Base-by-base conservation (phyloP, 2,329 filamentous ascomycete genomes). In the Paraconiothyrium brasiliense region DNA sequence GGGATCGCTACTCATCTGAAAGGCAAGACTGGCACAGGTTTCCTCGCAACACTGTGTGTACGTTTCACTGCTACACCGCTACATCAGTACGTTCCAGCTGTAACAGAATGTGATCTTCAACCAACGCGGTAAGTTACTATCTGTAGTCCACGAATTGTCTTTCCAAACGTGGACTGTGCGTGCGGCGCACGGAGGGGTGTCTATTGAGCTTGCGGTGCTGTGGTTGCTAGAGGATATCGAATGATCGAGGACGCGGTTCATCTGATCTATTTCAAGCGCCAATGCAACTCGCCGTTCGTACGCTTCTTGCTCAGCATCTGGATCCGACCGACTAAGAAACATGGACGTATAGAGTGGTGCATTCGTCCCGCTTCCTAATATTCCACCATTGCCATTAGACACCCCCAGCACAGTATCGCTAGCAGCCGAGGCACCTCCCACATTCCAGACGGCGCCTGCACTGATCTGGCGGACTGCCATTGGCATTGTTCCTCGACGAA, bases 221-320 rank as follows among this genome's bases (percentile, higher is more conserved):
- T 63, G 51, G 46, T 37, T 64, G 37, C 37, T 41, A 34, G 65
- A 59, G 20, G 63, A 50, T 32, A 55, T 58, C 37, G 74, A 69
- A 51, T 75, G 67, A 41, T 73, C 84, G 34, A 97, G 82, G 14
- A 97, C 82, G 63, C 87, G 87, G 30, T 85, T 83, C 34, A 86
- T 83, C 49, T 87, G 88, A 73, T 97, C 89, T 62, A 98, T 85
- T n/a, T 92, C 86, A 55, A 98, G 83, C 2, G 95, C 95, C 16
- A 90, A 82, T 9, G 94, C 93, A 58, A 99, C 80, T 32, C 93
- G 88, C 44, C 86, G 86, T 70, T 91, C 87, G 72, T 97, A 91
- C 56, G 86, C 88, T 59, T 90, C 87, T 13, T 85, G 80, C 44
- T 92, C 87, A 41, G 91, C 87, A 41, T 87, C 84, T 1, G 82